Conservation (phyloP, 345 rosid genomes). For the Xanthoceras sorbifolium region DNA sequence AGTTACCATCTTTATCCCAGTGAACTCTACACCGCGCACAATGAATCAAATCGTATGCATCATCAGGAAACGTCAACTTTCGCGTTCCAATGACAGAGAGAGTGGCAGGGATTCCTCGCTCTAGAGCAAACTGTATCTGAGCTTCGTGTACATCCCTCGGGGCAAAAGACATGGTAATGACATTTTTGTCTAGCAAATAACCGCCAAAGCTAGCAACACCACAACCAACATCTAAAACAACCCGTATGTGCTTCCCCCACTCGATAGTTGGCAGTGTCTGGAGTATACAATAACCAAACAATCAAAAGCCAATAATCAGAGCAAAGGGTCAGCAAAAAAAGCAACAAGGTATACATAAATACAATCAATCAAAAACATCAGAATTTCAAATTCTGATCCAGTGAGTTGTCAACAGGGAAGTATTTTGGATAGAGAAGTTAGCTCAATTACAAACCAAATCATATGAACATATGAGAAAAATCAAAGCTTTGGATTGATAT, state of each 20-base stretch:
- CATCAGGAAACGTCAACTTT: constrained; percentile 67
- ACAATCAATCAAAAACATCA: neutral
- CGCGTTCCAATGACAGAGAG: constrained; percentile 88
- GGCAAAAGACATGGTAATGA: constrained; percentile 88
- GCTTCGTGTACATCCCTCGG: constrained; percentile 99
- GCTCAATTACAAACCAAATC: neutral
- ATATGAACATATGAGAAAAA: neutral
- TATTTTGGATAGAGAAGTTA: neutral
- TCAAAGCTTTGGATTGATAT: neutral
- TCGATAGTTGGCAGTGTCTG: constrained; percentile 70
- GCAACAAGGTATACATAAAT: no score
- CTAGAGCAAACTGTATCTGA: constrained; percentile 94
- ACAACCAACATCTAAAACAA: constrained; percentile 85
- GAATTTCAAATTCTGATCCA: neutral
- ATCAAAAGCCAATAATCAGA: neutral
- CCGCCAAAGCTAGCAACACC: constrained; percentile 98
- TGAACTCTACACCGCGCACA: constrained; percentile 98
- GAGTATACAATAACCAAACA: constrained; percentile 6
- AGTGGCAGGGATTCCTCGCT: constrained; percentile 89
- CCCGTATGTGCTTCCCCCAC: constrained; percentile 74
- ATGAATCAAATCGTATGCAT: constrained; percentile 80
- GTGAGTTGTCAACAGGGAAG: neutral
- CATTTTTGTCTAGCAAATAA: constrained; percentile 68
- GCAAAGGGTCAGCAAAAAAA: neutral
- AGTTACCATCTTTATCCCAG: constrained; percentile 83